phyloP scores from a whole-genome alignment of 805 yeast species.

The Torulaspora quercuum region DNA sequence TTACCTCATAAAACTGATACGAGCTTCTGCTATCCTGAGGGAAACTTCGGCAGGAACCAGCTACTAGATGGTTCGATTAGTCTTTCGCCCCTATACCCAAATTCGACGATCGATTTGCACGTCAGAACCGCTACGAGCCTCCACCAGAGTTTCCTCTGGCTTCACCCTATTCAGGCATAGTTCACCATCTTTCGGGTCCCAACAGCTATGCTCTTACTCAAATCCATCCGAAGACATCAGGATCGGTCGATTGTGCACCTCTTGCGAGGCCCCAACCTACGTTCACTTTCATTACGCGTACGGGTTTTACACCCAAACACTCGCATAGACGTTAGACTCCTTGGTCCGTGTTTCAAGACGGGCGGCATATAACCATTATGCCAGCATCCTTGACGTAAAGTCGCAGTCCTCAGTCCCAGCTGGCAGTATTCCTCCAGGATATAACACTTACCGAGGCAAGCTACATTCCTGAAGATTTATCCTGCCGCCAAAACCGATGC shows the following conservation, averaged over 20 bases:
- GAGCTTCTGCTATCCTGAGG: conserved; percentile 43
- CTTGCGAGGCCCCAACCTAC: conserved; percentile 35
- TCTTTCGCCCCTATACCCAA: conserved; percentile 45
- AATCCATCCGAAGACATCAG: conserved; percentile 41
- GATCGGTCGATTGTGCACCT: conserved; percentile 41
- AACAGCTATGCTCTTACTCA: conserved; percentile 44
- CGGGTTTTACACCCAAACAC: conserved; percentile 42
- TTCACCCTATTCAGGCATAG: conserved; percentile 45
- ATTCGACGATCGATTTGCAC: conserved; percentile 45
- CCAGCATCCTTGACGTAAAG: conserved; percentile 37
- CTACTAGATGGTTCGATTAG: conserved; percentile 44
- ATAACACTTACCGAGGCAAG: conserved; percentile 36
- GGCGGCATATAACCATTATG: conserved; percentile 38
- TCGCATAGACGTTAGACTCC: conserved; percentile 43
- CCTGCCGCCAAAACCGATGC: conserved; percentile 39
- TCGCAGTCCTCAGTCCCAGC: conserved; percentile 38
- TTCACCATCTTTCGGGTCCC: conserved; percentile 46
- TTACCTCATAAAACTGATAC: conserved; percentile 42
- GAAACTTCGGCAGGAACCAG: conserved; percentile 45
- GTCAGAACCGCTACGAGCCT: conserved; percentile 46
- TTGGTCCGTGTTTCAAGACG: conserved; percentile 44
- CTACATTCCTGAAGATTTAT: conserved; percentile 36
- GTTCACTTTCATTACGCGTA: conserved; percentile 42
- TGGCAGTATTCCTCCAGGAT: conserved; percentile 33
- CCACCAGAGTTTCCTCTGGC: conserved; percentile 47